Evolutionary conservation across 495 filamentous ascomycete species (phyloP), one percentile per base, ranked within the genome.

Genomic region (Astrothelium subdiscretum): DNA sequence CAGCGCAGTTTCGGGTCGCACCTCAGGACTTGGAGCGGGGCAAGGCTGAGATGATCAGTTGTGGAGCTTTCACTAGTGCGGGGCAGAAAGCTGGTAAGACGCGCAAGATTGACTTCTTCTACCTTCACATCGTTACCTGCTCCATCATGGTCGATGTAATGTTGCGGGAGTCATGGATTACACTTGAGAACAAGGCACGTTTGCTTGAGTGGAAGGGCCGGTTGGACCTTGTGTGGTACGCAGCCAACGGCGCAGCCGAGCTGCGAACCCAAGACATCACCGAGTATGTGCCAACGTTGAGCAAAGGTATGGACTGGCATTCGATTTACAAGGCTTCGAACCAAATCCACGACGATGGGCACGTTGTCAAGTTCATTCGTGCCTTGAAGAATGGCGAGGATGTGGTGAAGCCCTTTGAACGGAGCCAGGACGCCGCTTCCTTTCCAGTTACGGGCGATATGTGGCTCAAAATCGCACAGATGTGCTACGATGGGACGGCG

Each of bases 31-130:
- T 29, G 48, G 48, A 54, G 24, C 48, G 48, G 0, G 20, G 48
- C 24, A 54, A 12, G 20, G 48, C 48, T 29, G 48, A 54, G 48
- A 54, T 54, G 48, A 54, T 54, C 48, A 54, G 48, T 29, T 54
- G 48, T 54, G 48, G 22, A 8, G 48, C 48, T 2, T 54, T 27
- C 48, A 54, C 48, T 3, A 54, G 48, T 20, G 48, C 48, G 29
- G 40, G 65, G 2, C 65, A 69, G 1, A 54, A 54, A 29, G 22
- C 48, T 20, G 69, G 72, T 12, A 74, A 73, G 58, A 58, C 62
- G 29, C 61, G 66, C 32, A 70, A 70, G 62, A 70, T 78, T 40
- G 76, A 78, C 57, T 78, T 78, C 64, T 76, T 75, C 70, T 54
- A 68, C 35, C 73, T 78, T 75, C 76, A 78, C 65, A 66, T 62